phyloP scores from a whole-genome alignment of 228 moss, liverwort and hornwort genomes.

The Sphagnum magellanicum region DNA sequence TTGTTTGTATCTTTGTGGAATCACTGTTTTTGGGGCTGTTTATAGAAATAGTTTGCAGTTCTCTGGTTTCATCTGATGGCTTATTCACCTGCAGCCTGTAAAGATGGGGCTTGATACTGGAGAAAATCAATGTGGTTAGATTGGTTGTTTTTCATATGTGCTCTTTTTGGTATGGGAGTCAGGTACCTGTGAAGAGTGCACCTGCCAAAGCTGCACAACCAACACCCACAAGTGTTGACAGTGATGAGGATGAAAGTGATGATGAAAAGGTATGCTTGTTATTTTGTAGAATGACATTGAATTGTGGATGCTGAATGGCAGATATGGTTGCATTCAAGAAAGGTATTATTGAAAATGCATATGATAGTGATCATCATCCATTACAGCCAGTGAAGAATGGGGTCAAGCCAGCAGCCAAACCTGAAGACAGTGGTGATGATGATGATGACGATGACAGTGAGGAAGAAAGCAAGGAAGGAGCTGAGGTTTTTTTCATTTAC shows the following conservation, averaged over 20 bases:
- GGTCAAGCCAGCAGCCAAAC: not conserved
- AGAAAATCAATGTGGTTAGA: no score
- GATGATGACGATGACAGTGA: not conserved
- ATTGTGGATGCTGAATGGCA: not conserved
- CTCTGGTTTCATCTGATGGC: no score
- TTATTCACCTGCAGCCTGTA: no score
- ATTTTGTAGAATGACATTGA: not conserved
- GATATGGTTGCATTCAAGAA: no score
- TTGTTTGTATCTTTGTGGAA: no score
- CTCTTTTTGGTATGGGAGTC: not conserved
- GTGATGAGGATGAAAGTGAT: not conserved
- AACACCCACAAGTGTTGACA: not conserved
- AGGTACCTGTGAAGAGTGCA: not conserved
- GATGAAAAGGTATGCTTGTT: not conserved
- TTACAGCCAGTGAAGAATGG: not conserved
- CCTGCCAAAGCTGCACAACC: not conserved
- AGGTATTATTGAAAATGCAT: not conserved
- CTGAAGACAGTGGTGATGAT: not conserved
- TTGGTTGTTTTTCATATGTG: no score
- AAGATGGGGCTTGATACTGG: no score
- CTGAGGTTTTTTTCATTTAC: no score
- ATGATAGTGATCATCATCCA: not conserved
- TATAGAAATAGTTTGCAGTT: no score
- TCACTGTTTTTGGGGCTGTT: no score
- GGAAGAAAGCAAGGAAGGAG: not conserved